These are phyloP conservation scores for Phtheirospermum japonicum DNA, from an alignment of 257 asterid genomes.

Conservation along the genomic window DNA sequence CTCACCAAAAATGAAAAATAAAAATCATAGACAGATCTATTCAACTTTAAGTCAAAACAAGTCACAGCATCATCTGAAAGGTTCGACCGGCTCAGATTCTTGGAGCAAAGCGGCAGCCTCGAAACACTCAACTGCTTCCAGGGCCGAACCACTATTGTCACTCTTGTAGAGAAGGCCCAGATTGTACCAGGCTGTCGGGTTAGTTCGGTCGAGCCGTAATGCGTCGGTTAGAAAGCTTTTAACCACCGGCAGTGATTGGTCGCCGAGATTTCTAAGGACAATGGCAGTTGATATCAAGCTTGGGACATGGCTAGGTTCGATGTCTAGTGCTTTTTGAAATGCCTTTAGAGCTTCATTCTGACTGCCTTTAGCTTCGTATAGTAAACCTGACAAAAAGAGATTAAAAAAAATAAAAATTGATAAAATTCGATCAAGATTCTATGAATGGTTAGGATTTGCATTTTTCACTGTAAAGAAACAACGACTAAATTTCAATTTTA, in stretches of 20 bases:
- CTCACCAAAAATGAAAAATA: background rate
- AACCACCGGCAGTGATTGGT: constrained; percentile 56
- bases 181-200: constrained; percentile 77
- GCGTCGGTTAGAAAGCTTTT: constrained; percentile 83
- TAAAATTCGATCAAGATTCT: background rate
- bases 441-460: background rate
- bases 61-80: constrained; percentile 49
- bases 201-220: constrained; percentile 72
- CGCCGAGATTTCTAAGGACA: constrained; percentile 41
- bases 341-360: constrained; percentile 63
- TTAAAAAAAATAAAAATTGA: background rate
- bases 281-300: constrained; percentile 78
- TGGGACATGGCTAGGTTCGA: constrained; percentile 74
- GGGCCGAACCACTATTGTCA: constrained; percentile 35
- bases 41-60: background rate
- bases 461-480: background rate
- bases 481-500: background rate
- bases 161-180: constrained; percentile 73
- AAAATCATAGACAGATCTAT: background rate
- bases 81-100: constrained; percentile 82
- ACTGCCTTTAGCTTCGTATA: constrained; percentile 58
- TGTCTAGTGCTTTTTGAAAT: constrained; percentile 68
- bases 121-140: constrained; percentile 82
- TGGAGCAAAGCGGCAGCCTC: constrained; percentile 85
- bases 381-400: constrained; percentile 45